Conservation (phyloP, 2,329 filamentous ascomycete species). For the Cladorrhinum sp. region DNA sequence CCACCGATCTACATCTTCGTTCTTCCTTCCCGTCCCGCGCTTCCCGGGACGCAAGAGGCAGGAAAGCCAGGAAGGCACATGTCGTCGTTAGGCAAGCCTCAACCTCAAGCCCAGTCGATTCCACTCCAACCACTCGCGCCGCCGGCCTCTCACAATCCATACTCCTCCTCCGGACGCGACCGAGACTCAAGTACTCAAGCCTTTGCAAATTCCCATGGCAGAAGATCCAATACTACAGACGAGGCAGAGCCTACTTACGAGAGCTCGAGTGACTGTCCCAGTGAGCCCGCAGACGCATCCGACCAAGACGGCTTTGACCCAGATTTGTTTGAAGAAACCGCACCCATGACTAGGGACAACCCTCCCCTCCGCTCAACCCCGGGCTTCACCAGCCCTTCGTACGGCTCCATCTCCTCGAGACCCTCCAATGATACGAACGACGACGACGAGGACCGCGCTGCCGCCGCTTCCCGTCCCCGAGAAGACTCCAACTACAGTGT, state of each 20-base stretch:
- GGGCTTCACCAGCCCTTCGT: slow-evolving; percentile 33
- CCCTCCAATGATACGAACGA: slow-evolving; percentile 12
- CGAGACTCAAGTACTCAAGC: slow-evolving; percentile 9
- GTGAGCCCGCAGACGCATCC: slow-evolving; percentile 14
- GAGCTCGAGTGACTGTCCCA: slow-evolving; percentile 18
- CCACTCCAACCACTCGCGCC: slow-evolving; percentile 24
- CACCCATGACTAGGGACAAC: slow-evolving; percentile 29
- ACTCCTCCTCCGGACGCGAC: slow-evolving; percentile 10
- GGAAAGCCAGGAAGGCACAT: slow-evolving; percentile 15
- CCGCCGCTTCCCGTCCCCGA: slow-evolving; percentile 7
- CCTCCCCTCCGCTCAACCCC: slow-evolving; percentile 33
- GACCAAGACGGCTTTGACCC: background rate
- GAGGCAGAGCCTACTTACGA: slow-evolving; percentile 20
- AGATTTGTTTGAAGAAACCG: slow-evolving; percentile 4
- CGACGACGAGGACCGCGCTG: slow-evolving; percentile 9
- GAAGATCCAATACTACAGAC: slow-evolving; percentile 19
- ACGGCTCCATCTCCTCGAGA: slow-evolving; percentile 32
- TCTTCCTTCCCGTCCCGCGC: background rate
- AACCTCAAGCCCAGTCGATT: slow-evolving; percentile 15
- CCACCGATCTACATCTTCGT: background rate
- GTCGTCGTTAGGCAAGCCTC: slow-evolving; percentile 15
- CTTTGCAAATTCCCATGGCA: slow-evolving; percentile 26
- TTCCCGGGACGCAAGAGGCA: slow-evolving; percentile 3
- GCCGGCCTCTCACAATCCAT: slow-evolving; percentile 12
- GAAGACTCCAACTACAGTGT: slow-evolving; percentile 13